Conservation (phyloP, 345 rosid species). For the Euphorbia tirucalli region DNA sequence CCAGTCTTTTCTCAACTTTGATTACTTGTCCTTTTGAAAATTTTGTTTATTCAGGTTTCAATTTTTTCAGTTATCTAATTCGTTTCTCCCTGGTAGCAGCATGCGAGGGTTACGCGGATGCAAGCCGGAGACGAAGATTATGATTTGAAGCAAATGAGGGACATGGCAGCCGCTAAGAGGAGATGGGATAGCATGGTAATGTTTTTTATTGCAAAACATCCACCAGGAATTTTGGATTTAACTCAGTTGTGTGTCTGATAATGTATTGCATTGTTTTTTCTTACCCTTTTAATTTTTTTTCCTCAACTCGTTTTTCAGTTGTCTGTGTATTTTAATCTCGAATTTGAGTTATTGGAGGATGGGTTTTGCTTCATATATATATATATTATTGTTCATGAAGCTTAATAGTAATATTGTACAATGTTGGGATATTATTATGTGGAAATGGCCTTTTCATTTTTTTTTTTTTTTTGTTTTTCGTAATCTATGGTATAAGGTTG, state of each 20-base stretch:
- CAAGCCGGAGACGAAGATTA: slow-evolving; percentile 66
- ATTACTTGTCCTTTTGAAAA: not conserved
- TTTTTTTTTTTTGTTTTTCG: too few species aligned
- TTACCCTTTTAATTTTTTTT: not conserved
- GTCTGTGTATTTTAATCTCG: not conserved
- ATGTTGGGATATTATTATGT: too few species aligned
- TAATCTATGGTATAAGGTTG: too few species aligned
- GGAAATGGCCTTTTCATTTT: too few species aligned
- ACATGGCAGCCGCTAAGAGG: slow-evolving; percentile 89
- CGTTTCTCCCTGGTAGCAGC: slow-evolving; percentile 30
- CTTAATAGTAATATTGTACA: too few species aligned
- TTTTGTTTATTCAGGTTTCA: not conserved
- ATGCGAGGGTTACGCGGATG: slow-evolving; percentile 43
- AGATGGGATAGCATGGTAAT: slow-evolving; percentile 91
- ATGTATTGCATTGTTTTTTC: not conserved
- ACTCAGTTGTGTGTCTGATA: not conserved
- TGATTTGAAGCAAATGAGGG: slow-evolving; percentile 85
- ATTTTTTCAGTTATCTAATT: too few species aligned
- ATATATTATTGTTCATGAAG: too few species aligned
- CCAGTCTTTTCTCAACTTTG: slow-evolving; percentile 9
- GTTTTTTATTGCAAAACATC: not conserved
- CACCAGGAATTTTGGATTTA: not conserved
- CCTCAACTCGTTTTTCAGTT: not conserved
- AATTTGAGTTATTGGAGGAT: not conserved
- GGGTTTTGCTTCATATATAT: not conserved